Base-by-base conservation (phyloP, 2,329 filamentous ascomycete genomes). In the Claviceps pusilla region DNA sequence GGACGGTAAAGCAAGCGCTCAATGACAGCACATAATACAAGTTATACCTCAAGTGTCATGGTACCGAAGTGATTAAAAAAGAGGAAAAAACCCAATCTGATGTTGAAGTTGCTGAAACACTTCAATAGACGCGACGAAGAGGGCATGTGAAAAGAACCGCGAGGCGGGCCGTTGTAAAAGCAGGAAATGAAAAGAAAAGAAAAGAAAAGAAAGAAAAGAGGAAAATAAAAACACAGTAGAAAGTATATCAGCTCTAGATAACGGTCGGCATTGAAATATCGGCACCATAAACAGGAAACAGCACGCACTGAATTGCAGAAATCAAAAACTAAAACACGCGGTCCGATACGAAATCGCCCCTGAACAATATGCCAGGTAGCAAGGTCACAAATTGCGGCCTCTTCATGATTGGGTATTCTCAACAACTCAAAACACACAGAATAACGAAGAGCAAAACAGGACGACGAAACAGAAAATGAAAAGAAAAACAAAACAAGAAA, bases 351-450 rank as follows among this genome's bases (percentile, higher is more conserved):
- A 51, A 43, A 43, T 28, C 9, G 49, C 49, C 33, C 12, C 48
- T 39, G 33, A 39, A 50, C 3, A n/a, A 4, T 28, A 51, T n/a
- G 24, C 24, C 28, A 39, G 7, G 14, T 31, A 28, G 24, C 39
- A 43, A 51, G 24, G 10, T 14, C 39, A 39, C 24, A 43, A 28
- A 33, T 37, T 24, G 6, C 37, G 43, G 16, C 39, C 39, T 50
- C 33, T n/a, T 51, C 37, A 43, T 31, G 24, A 46, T 16, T 42
- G 39, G 50, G 50, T 52, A 52, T 52, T 43, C 50, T 47, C 50
- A n/a, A 52, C n/a, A 24, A 11, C 12, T 39, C 11, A 9, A 28
- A 39, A 41, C 33, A 50, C 12, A 12, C 33, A 19, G 29, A 39
- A 49, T 10, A 29, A 24, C 24, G 24, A 24, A 24, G 24, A 24